Conservation (phyloP, 805 yeast species). For the Clavispora phyllophila region DNA sequence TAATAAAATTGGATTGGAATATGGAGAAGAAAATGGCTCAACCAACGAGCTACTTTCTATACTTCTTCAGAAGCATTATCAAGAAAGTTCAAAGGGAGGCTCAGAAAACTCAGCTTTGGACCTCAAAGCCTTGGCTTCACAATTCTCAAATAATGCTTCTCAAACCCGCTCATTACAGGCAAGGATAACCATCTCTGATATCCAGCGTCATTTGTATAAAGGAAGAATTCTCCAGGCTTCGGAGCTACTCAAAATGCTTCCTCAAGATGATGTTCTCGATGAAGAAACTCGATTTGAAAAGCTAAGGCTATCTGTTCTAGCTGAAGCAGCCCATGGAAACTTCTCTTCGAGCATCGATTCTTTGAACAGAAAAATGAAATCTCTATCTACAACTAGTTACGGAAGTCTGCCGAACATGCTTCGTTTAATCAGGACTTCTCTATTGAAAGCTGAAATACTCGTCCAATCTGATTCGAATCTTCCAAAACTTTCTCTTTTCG, state of each 20-base stretch:
- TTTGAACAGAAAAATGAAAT: background rate
- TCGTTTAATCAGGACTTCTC: conserved; percentile 8
- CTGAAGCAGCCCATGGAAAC: conserved; percentile 18
- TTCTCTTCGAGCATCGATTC: conserved; percentile 21
- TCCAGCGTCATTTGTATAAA: conserved; percentile 32
- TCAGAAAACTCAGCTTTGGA: conserved; percentile 34
- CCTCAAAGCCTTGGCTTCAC: conserved; percentile 26
- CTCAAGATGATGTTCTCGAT: conserved; percentile 19
- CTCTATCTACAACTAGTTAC: background rate
- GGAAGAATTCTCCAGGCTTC: conserved; percentile 33
- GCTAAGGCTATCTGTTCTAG: conserved; percentile 5
- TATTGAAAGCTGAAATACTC: conserved; percentile 44
- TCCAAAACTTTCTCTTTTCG: conserved; percentile 45
- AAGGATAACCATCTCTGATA: conserved; percentile 34
- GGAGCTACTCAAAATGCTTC: conserved; percentile 27
- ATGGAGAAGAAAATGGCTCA: conserved; percentile 25
- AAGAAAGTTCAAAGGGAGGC: conserved; percentile 35
- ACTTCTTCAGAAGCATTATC: conserved; percentile 33
- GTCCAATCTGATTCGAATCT: conserved; percentile 39
- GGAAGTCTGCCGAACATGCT: conserved; percentile 25
- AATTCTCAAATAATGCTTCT: conserved; percentile 27
- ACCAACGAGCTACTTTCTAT: background rate
- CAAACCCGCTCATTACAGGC: conserved; percentile 39
- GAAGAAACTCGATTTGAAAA: conserved; percentile 7
- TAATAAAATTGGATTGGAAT: conserved; percentile 41